phyloP scores from a whole-genome alignment of 306 rosid genomes.

The Mimosa bimucronata region DNA sequence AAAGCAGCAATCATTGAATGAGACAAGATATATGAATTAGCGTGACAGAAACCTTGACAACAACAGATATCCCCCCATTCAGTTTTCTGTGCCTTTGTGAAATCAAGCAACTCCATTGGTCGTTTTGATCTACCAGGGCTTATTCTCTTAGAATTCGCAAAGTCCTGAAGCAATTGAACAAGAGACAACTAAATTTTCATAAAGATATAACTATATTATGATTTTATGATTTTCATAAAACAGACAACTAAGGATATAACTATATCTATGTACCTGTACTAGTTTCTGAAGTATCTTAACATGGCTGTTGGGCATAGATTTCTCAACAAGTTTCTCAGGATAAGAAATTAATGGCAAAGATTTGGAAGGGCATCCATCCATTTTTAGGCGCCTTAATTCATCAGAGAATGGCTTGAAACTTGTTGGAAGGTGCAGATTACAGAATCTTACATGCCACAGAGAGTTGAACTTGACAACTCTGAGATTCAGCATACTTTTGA shows the following conservation, averaged over 20 bases:
- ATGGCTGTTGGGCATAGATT: background rate
- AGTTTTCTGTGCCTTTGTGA: background rate
- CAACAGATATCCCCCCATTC: background rate
- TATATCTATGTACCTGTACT: too few species aligned
- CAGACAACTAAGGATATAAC: background rate
- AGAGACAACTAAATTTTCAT: too few species aligned
- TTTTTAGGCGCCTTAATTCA: too few species aligned
- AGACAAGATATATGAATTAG: constrained; percentile 12
- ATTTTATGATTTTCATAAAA: too few species aligned
- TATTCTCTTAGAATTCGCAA: background rate
- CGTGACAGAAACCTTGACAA: background rate
- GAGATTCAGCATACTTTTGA: constrained; percentile 28
- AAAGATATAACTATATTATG: background rate
- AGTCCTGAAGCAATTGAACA: constrained; percentile 16
- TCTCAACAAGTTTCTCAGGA: background rate
- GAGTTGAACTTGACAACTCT: constrained; percentile 25
- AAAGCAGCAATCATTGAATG: background rate
- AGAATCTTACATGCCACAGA: background rate
- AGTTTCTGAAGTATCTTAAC: background rate
- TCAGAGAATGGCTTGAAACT: constrained; percentile 6
- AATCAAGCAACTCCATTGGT: constrained; percentile 10
- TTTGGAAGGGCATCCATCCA: too few species aligned
- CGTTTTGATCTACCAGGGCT: too few species aligned
- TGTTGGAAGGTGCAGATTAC: background rate
- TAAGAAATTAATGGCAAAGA: background rate